phyloP scores from a whole-genome alignment of 768 basidiomycete species.

The Russula emetica region DNA sequence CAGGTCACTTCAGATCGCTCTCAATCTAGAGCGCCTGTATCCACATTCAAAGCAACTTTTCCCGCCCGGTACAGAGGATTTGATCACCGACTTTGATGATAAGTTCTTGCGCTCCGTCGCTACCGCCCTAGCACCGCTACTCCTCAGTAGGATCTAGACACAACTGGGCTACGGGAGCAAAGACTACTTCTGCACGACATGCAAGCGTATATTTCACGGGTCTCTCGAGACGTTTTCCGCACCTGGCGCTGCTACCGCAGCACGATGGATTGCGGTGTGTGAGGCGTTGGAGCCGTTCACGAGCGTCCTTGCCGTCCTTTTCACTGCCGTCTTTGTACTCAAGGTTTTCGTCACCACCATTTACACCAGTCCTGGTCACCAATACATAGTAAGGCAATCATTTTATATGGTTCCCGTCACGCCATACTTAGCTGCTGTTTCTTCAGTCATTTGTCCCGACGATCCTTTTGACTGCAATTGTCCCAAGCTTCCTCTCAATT shows the following conservation, averaged over 20 bases:
- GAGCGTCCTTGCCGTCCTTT: constrained; percentile 56
- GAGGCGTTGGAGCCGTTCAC: constrained; percentile 50
- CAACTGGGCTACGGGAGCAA: constrained; percentile 37
- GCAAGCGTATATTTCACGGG: constrained; percentile 35
- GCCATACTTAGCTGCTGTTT: neutral
- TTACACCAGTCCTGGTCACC: constrained; percentile 82
- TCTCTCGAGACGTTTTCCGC: constrained; percentile 39
- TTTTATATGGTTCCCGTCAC: neutral
- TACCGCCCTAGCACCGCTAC: constrained; percentile 5
- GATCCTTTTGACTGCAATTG: constrained; percentile 70
- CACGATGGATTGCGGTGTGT: constrained; percentile 39
- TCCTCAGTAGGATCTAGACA: constrained; percentile 16
- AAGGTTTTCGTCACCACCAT: constrained; percentile 88
- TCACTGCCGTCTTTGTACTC: constrained; percentile 79
- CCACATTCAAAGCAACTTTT: constrained; percentile 41
- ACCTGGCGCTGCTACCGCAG: constrained; percentile 31
- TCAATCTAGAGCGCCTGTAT: constrained; percentile 46
- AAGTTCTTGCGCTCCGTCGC: constrained; percentile 18
- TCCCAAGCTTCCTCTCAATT: constrained; percentile 77
- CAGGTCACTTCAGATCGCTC: constrained; percentile 45
- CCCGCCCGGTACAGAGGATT: constrained; percentile 28
- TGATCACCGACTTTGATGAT: constrained; percentile 32
- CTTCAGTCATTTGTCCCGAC: constrained; percentile 76
- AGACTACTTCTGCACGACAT: constrained; percentile 40
- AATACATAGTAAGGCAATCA: constrained; percentile 59